These are phyloP conservation scores for Penicillium silybi DNA, from an alignment of 495 filamentous ascomycete species.

Conservation along the genomic window DNA sequence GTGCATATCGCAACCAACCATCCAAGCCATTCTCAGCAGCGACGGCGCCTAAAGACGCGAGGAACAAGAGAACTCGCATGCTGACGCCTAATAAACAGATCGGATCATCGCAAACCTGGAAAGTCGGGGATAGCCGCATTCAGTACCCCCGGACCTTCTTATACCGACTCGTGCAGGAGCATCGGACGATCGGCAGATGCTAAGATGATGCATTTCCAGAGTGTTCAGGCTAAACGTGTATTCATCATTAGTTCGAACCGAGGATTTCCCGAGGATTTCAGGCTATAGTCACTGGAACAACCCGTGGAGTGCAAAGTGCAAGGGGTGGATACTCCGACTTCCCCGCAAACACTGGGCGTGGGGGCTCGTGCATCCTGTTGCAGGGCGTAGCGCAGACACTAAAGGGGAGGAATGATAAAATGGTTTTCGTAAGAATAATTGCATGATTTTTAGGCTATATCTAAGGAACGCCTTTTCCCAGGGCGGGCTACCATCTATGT, in stretches of 20 bases:
- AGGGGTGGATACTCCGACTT: slow-evolving; percentile 2
- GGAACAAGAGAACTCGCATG: slow-evolving; percentile 10
- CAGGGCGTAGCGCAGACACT: neutral
- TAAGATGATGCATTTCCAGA: slow-evolving; percentile 1
- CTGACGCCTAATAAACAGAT: neutral
- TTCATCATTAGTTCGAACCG: neutral
- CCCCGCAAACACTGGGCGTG: slow-evolving; percentile 14
- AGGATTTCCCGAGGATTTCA: slow-evolving; percentile 2
- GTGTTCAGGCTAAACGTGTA: slow-evolving; percentile 19
- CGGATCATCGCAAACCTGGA: neutral
- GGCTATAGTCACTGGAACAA: slow-evolving; percentile 8
- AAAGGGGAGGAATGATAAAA: neutral
- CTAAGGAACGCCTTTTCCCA: slow-evolving; percentile 2
- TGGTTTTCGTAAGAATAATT: neutral
- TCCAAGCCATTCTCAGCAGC: slow-evolving; percentile 51
- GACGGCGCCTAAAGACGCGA: slow-evolving; percentile 10
- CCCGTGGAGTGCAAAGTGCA: neutral
- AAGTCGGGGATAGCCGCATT: no score
- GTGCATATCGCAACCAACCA: slow-evolving; percentile 65
- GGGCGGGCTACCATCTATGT: neutral
- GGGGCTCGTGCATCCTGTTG: slow-evolving; percentile 1
- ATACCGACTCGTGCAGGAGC: slow-evolving; percentile 1
- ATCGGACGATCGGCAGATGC: slow-evolving; percentile 1
- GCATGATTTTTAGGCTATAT: slow-evolving; percentile 9
- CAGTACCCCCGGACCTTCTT: neutral